phyloP scores from a whole-genome alignment of 257 asterid genomes.

The Nicotiana otophora region DNA sequence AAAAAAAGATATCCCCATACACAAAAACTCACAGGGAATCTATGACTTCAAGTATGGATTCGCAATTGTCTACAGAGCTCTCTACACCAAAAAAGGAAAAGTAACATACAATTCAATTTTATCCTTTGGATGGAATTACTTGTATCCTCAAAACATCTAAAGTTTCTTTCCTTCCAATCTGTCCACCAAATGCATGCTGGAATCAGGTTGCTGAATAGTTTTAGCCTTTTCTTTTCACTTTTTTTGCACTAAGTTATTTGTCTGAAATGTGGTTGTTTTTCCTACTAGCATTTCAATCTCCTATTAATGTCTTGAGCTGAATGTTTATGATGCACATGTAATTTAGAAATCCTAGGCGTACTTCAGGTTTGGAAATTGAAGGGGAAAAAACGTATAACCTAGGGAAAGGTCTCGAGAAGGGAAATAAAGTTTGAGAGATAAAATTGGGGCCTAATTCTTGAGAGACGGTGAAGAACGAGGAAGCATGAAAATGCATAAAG shows the following conservation, averaged over 20 bases:
- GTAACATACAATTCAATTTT: too few species aligned
- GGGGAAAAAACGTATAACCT: not conserved
- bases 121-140: too few species aligned
- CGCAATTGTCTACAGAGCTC: too few species aligned
- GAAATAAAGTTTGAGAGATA: not conserved
- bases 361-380: not conserved
- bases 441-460: not conserved
- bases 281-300: not conserved
- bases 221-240: not conserved
- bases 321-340: not conserved
- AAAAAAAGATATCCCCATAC: too few species aligned
- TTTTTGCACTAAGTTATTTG: not conserved
- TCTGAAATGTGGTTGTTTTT: not conserved
- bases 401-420: not conserved
- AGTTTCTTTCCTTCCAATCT: too few species aligned
- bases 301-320: not conserved
- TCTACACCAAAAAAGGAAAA: too few species aligned
- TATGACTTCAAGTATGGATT: too few species aligned
- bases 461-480: not conserved
- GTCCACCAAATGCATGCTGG: not conserved
- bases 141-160: too few species aligned
- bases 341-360: not conserved
- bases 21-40: too few species aligned
- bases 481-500: not conserved
- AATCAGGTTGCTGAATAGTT: not conserved